Evolutionary conservation across 441 rosid genomes (phyloP).

Genomic region (Lepidium campestre): DNA sequence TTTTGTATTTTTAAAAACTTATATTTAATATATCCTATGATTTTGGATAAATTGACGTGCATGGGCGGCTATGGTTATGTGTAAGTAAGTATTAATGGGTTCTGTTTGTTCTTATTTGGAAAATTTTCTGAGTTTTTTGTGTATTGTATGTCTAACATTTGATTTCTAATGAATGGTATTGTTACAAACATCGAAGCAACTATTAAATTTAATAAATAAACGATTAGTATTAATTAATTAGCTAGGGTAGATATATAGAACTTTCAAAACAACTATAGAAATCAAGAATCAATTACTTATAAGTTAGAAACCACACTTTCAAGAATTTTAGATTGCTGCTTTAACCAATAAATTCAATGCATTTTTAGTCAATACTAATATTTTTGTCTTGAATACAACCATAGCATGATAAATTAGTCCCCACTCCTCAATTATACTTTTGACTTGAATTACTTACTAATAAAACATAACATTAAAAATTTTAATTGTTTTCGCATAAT

Average conservation of each 20-base stretch:
- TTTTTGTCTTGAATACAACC: no score
- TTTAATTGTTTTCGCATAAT: background rate
- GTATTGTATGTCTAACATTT: background rate
- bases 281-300: no score
- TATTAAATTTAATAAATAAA: background rate
- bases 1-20: background rate
- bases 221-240: no score
- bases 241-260: no score
- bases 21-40: background rate
- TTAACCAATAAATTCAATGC: no score
- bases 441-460: background rate
- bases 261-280: no score
- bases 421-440: no score
- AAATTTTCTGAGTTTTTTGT: background rate
- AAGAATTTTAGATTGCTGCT: no score
- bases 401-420: no score
- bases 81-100: background rate
- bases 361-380: no score
- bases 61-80: conserved; percentile 20
- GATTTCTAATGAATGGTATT: background rate
- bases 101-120: background rate
- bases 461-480: background rate
- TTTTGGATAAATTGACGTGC: conserved; percentile 16
- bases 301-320: no score
- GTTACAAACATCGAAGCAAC: background rate